Conservation (phyloP, 129 eudicot species). For the Pseudognaphalium luteoalbum region DNA sequence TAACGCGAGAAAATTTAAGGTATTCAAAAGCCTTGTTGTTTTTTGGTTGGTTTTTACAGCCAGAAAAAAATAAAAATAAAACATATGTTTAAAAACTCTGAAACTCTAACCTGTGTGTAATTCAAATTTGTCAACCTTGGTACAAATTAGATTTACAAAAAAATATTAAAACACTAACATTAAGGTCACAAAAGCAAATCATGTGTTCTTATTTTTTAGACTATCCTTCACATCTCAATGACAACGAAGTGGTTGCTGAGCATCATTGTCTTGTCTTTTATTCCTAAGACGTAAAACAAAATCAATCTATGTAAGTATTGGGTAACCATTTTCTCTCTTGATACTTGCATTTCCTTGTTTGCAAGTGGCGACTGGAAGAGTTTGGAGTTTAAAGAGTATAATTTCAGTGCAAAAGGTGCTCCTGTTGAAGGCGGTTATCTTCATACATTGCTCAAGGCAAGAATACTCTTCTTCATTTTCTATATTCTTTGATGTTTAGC, state of each 20-base stretch:
- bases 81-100: not conserved
- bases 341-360: conserved; percentile 31
- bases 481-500: not conserved
- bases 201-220: not conserved
- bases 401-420: conserved; percentile 89
- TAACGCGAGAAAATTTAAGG: conserved; percentile 81
- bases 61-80: not conserved
- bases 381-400: conserved; percentile 82
- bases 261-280: not conserved
- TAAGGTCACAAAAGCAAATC: not conserved
- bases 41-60: not conserved
- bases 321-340: not conserved
- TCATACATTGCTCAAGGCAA: conserved; percentile 93
- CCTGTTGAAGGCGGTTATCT: conserved; percentile 87
- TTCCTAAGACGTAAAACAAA: not conserved
- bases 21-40: conserved; percentile 29
- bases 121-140: not conserved
- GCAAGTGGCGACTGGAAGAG: conserved; percentile 90
- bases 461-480: conserved; percentile 20
- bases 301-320: not conserved
- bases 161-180: not conserved
- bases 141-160: not conserved
- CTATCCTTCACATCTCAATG: not conserved
- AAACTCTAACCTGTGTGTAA: not conserved
- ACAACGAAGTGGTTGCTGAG: not conserved